Percentiles rank a stretch among this genome's conserved stretches.
Evolutionary conservation across 768 basidiomycete genomes (phyloP).

Genomic region (Harrya chromipes): DNA sequence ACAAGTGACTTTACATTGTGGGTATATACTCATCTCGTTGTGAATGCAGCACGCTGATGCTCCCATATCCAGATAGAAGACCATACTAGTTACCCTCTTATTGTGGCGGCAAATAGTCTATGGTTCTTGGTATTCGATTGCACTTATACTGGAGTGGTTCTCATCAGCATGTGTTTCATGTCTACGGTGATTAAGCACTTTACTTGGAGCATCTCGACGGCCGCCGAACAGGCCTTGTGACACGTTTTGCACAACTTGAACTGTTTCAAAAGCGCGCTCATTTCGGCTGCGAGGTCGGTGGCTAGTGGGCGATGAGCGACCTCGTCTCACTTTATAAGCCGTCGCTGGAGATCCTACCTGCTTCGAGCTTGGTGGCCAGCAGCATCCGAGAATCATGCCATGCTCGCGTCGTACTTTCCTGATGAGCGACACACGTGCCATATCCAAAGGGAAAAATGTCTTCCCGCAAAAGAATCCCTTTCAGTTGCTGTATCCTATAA

Average conservation of each 20-base stretch:
- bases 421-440: constrained; percentile 56
- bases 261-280: constrained; percentile 49
- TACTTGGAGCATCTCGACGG: constrained; percentile 68
- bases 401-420: constrained; percentile 36
- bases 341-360: constrained; percentile 35
- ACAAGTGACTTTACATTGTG: constrained; percentile 46
- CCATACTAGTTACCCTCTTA: constrained; percentile 20
- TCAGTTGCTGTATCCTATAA: constrained; percentile 50
- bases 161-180: constrained; percentile 5
- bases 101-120: constrained; percentile 42
- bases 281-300: constrained; percentile 67
- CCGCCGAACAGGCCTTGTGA: constrained; percentile 57
- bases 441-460: constrained; percentile 75
- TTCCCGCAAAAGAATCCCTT: constrained; percentile 51
- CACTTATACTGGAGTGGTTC: constrained; percentile 55
- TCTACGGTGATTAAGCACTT: constrained; percentile 16
- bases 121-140: constrained; percentile 47
- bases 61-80: constrained; percentile 5
- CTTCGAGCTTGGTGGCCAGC: constrained; percentile 48
- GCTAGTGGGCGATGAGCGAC: constrained; percentile 34
- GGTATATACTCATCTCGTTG: background rate
- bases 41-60: background rate
- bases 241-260: constrained; percentile 51
- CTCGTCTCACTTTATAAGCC: background rate
- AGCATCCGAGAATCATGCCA: constrained; percentile 54